Base-by-base conservation (phyloP, 805 yeast genomes). In the Saccharomycopsis sp. region DNA sequence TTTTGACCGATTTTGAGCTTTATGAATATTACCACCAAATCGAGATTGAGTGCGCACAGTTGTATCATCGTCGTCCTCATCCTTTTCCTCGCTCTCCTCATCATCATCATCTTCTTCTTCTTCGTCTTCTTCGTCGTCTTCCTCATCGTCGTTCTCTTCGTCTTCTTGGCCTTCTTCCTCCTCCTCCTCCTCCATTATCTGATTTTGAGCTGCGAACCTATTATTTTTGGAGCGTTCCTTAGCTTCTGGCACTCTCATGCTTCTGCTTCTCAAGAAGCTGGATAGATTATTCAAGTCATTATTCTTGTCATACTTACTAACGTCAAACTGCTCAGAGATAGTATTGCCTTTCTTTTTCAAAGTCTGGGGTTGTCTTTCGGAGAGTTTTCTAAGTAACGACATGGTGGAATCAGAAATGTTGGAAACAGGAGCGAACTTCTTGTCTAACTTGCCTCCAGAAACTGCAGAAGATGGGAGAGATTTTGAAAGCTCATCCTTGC, bases 391-490 rank as follows among this genome's bases (percentile, higher is more conserved):
- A 6, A 43, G 21, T 7, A 43, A 27, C 10, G 41, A 30, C 34
- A 43, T 43, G 13, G 48, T 43, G 4, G 45, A 40, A 10, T 25
- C 19, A 13, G 45, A 41, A 18, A 43, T 37, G 26, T 43, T 43
- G n/a, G 39, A 34, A 5, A 44, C 45, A 10, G 44, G 39, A 15
- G 30, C 27, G 29, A 36, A 36, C 35, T 31, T 30, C 17, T 34
- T 13, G 4, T 6, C 26, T n/a, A n/a, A n/a, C n/a, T n/a, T n/a
- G n/a, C n/a, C n/a, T n/a, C n/a, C n/a, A n/a, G n/a, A n/a, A n/a
- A n/a, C n/a, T 12, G 35, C n/a, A 21, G 13, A 10, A 5, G 35
- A 21, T 30, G 47, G 47, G 7, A 44, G 17, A 9, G 47, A 43
- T 26, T 29, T 39, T 3, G 43, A 35, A 20, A 43, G 20, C 9